Conservation (phyloP, 2,329 filamentous ascomycete genomes). For the Zymoseptoria tritici region DNA sequence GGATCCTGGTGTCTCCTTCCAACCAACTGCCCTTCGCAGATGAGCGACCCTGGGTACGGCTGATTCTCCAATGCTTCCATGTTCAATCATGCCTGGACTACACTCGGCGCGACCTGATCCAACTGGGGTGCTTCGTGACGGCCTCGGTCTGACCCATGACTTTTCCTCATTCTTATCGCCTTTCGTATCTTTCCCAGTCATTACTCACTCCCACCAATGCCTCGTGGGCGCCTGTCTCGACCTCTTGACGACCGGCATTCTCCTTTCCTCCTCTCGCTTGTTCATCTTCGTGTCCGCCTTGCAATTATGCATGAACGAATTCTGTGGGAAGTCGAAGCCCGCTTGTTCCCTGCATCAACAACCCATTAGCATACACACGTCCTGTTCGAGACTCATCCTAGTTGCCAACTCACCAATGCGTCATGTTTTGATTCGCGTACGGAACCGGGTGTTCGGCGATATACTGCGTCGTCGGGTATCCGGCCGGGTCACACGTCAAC, state of each 20-base stretch:
- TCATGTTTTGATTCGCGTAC: conserved; percentile 58
- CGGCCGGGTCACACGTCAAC: conserved; percentile 58
- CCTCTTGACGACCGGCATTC: neutral
- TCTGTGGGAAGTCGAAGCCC: conserved; percentile 53
- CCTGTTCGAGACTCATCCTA: no score
- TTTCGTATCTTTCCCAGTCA: no score
- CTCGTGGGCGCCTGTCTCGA: neutral
- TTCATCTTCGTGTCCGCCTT: conserved; percentile 14
- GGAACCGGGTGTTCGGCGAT: conserved; percentile 54
- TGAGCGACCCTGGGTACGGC: no score
- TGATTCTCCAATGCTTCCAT: no score
- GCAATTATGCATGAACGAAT: conserved; percentile 54
- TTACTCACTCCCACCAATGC: neutral
- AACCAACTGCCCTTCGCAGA: no score
- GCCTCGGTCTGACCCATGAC: no score
- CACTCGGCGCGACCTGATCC: no score
- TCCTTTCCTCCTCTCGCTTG: neutral
- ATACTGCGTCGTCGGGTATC: conserved; percentile 60
- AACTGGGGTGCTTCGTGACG: no score
- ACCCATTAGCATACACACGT: no score
- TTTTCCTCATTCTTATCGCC: neutral
- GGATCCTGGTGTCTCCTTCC: no score
- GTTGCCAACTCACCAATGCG: conserved; percentile 47
- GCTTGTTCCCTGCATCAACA: conserved; percentile 36
- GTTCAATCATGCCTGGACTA: no score